Evolutionary conservation across 768 basidiomycete species (phyloP).

Genomic region (Psilocybe subaeruginosa): DNA sequence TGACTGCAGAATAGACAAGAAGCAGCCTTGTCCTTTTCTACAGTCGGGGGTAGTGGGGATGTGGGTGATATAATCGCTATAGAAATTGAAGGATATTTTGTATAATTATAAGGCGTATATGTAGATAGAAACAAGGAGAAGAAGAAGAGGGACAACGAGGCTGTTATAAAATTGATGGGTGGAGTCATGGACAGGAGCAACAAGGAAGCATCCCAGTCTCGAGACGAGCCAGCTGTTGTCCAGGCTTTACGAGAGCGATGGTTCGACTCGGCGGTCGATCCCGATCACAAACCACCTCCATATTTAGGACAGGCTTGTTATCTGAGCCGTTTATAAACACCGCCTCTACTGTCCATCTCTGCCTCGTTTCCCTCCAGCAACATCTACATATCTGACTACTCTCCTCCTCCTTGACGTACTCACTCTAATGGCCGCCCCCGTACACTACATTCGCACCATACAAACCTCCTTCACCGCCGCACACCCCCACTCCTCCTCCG

Average conservation of each 20-base stretch:
- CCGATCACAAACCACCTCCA: neutral
- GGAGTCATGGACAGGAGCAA: neutral
- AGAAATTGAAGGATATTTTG: no score
- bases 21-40: no score
- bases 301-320: neutral
- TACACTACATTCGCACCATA: slow-evolving; percentile 45
- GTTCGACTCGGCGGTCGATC: neutral
- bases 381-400: neutral
- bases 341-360: neutral
- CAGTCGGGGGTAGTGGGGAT: no score
- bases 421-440: slow-evolving; percentile 16
- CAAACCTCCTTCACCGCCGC: slow-evolving; percentile 39
- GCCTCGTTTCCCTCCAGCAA: neutral
- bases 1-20: no score
- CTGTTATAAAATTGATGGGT: no score
- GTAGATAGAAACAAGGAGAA: no score
- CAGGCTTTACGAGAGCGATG: neutral
- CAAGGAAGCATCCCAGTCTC: neutral
- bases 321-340: neutral
- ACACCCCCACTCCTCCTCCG: slow-evolving; percentile 15
- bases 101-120: no score
- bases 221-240: neutral
- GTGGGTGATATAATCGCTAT: no score
- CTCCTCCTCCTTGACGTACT: neutral
- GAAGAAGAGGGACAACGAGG: no score